A percentile compares a stretch with the other conserved stretches of the same genome.
phyloP scores from a whole-genome alignment of 345 rosid genomes.

The Ceriops zippeliana region DNA sequence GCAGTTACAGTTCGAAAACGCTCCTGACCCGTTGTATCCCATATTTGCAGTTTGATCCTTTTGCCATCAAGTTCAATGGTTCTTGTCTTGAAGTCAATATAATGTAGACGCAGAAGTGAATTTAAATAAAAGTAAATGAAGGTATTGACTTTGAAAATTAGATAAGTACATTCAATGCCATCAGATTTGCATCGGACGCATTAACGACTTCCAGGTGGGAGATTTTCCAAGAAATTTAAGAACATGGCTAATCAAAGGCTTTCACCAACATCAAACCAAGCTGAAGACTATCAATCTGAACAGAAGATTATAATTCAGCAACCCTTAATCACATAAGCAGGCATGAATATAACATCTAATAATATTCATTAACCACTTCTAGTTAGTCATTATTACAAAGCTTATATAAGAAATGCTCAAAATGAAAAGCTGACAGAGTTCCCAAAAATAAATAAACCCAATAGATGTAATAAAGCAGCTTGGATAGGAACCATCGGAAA shows the following conservation, averaged over 20 bases:
- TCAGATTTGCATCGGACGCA: not conserved
- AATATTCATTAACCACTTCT: not conserved
- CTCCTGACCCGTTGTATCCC: conserved; percentile 65
- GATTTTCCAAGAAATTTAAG: too few species aligned
- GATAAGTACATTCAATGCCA: not conserved
- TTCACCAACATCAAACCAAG: too few species aligned
- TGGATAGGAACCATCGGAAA: conserved; percentile 85
- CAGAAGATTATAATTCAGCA: not conserved
- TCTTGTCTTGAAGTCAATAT: conserved; percentile 65
- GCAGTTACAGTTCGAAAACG: conserved; percentile 54
- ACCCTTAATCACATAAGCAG: not conserved
- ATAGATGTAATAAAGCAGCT: conserved; percentile 86
- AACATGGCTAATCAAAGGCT: too few species aligned
- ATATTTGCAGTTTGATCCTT: conserved; percentile 64
- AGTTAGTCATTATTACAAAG: not conserved
- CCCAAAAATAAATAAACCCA: conserved; percentile 42
- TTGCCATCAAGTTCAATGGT: conserved; percentile 68
- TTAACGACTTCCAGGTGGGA: not conserved
- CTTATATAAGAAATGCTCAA: not conserved
- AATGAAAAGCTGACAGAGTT: conserved; percentile 2
- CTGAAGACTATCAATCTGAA: not conserved
- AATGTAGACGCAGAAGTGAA: conserved; percentile 18
- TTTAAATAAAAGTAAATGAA: not conserved
- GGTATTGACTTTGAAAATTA: not conserved
- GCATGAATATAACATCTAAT: not conserved